Evolutionary conservation across 1,284 basidiomycete species (phyloP), one percentile per base, ranked within the genome.

Genomic region (Pulveroboletus ridleyi): DNA sequence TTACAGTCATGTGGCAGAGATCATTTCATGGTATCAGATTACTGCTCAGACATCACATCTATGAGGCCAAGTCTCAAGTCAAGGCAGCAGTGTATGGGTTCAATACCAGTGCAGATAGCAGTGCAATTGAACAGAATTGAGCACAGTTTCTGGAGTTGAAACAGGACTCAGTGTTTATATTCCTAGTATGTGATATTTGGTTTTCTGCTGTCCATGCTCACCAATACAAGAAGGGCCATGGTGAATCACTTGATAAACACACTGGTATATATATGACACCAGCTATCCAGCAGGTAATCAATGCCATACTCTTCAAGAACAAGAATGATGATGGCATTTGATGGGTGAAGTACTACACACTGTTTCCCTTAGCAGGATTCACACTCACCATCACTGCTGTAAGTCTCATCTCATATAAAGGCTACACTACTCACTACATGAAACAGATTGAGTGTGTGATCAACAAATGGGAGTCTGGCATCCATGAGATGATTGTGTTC

Each of bases 361-460:
- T 44, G 3, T 62, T 62, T 20, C 61, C 55, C 2, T 1, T n/a
- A 6, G 29, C 11, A 44, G 42, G 17, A 53, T 58, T 29, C n/a
- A 35, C n/a, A 14, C 46, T 62, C 8, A 13, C 25, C 2, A 23
- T 57, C 9, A 57, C 35, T 6, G 54, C 35, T 1, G 61, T 62
- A 62, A 4, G 25, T 44, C 29, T 29, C 33, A 6, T 39, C 18
- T 58, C 3, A n/a, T 57, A 25, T 11, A 17, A 25, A 44, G 41
- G 42, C 56, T 57, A 8, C 7, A 4, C 10, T 29, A 57, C 41
- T 57, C 41, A 57, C 42, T 42, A 57, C 23, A 13, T 10, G 29
- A 15, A 13, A 42, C 25, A 62, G 49, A 59, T 62, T 8, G 11
- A 62, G 18, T 62, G 61, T 35, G 56, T 23, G 5, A 53, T 62